phyloP scores from a whole-genome alignment of 257 asterid genomes.

The Anisodus acutangulus region DNA sequence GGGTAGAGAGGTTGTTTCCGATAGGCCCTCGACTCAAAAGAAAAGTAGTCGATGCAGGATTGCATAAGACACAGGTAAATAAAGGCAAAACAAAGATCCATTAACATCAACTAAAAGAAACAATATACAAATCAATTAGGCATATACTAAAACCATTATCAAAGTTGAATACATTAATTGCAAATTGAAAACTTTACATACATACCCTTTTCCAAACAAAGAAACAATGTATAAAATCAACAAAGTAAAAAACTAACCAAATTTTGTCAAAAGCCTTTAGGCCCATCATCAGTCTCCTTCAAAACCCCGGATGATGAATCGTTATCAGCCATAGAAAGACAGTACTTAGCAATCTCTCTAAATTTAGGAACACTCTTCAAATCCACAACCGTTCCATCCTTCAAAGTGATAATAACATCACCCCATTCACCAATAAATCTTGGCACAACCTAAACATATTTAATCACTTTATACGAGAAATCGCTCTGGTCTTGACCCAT shows the following conservation, averaged over 20 bases:
- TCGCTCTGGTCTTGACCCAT: slow-evolving; percentile 91
- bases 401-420: slow-evolving; percentile 80
- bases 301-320: slow-evolving; percentile 43
- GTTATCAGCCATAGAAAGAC: slow-evolving; percentile 67
- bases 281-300: slow-evolving; percentile 47
- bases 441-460: slow-evolving; percentile 91
- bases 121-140: not conserved
- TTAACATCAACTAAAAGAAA: not conserved
- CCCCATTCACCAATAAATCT: slow-evolving; percentile 98
- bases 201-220: not conserved
- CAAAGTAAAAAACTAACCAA: not conserved
- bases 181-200: not conserved
- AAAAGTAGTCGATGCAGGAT: too few species aligned
- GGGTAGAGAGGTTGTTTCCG: too few species aligned
- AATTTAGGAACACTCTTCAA: slow-evolving; percentile 94
- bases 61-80: too few species aligned
- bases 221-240: not conserved
- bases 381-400: slow-evolving; percentile 87
- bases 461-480: slow-evolving; percentile 76
- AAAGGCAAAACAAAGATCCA: too few species aligned
- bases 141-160: not conserved
- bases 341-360: slow-evolving; percentile 90
- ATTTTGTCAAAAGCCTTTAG: slow-evolving; percentile 67
- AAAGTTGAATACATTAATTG: too few species aligned
- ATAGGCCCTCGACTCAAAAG: too few species aligned